Conservation (phyloP, 176 grass and related monocot genomes). For the Oryza glaberrima region DNA sequence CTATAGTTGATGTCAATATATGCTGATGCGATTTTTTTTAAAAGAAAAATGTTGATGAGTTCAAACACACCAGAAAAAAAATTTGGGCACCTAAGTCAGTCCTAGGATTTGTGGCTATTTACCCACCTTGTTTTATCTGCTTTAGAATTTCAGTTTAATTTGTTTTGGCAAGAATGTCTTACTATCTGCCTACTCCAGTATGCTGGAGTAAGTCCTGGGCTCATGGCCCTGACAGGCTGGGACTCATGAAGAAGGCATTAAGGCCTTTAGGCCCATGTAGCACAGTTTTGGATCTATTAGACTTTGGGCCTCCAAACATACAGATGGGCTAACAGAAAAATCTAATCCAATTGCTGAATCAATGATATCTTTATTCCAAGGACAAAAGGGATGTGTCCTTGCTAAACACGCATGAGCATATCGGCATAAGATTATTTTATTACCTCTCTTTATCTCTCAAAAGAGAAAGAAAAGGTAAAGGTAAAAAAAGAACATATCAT, state of each 20-base stretch:
- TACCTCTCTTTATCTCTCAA: neutral
- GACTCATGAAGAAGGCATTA: neutral
- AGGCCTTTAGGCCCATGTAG: neutral
- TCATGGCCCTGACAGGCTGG: constrained; percentile 7
- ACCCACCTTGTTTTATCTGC: neutral
- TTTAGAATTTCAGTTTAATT: neutral
- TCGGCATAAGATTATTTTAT: neutral
- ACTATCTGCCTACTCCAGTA: neutral
- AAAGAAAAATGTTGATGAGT: neutral
- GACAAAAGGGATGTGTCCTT: neutral
- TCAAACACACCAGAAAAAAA: neutral
- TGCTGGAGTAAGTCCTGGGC: neutral
- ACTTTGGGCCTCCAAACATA: neutral
- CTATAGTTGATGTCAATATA: neutral
- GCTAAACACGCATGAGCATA: neutral
- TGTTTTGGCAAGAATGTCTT: neutral
- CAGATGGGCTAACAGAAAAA: neutral
- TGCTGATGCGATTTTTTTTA: neutral
- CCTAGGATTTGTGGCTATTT: neutral
- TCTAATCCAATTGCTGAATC: neutral
- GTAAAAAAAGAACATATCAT: neutral
- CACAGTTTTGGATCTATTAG: neutral
- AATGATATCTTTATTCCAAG: neutral
- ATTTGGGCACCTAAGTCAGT: neutral
- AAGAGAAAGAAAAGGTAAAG: neutral